Evolutionary conservation across 1,284 basidiomycete genomes (phyloP).

Genomic region (Moesziomyces sp.): DNA sequence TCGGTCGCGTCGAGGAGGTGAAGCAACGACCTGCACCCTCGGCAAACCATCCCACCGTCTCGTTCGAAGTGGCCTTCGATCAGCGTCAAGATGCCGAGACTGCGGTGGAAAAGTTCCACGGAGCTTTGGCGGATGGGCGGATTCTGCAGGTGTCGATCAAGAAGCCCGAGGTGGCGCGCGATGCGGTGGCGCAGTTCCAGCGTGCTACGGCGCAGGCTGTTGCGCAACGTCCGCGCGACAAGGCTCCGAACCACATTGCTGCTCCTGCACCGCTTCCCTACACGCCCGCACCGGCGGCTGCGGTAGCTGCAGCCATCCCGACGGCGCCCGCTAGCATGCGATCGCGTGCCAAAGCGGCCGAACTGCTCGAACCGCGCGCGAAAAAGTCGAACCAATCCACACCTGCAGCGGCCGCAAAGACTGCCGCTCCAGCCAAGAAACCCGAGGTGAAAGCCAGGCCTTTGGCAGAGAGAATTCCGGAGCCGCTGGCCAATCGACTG

Average conservation of each 20-base stretch:
- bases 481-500: slow-evolving; percentile 46
- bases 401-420: background rate
- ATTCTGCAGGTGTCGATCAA: slow-evolving; percentile 56
- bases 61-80: slow-evolving; percentile 61
- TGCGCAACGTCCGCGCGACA: slow-evolving; percentile 39
- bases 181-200: slow-evolving; percentile 37
- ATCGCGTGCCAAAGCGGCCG: slow-evolving; percentile 18
- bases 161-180: slow-evolving; percentile 36
- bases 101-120: slow-evolving; percentile 61
- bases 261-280: slow-evolving; percentile 41
- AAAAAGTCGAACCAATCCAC: slow-evolving; percentile 23
- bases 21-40: slow-evolving; percentile 50
- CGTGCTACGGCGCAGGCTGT: slow-evolving; percentile 37
- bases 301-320: slow-evolving; percentile 37
- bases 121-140: slow-evolving; percentile 64
- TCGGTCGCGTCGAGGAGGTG: slow-evolving; percentile 57
- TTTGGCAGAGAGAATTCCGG: slow-evolving; percentile 33
- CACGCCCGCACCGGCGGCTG: slow-evolving; percentile 33
- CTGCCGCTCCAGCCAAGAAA: background rate
- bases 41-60: slow-evolving; percentile 54
- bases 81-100: slow-evolving; percentile 43
- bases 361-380: slow-evolving; percentile 34
- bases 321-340: slow-evolving; percentile 46
- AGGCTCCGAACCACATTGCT: slow-evolving; percentile 27
- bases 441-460: slow-evolving; percentile 21